These are phyloP conservation scores for Hydrangea macrophylla DNA, from an alignment of 148 eudicot species.

Conservation along the genomic window DNA sequence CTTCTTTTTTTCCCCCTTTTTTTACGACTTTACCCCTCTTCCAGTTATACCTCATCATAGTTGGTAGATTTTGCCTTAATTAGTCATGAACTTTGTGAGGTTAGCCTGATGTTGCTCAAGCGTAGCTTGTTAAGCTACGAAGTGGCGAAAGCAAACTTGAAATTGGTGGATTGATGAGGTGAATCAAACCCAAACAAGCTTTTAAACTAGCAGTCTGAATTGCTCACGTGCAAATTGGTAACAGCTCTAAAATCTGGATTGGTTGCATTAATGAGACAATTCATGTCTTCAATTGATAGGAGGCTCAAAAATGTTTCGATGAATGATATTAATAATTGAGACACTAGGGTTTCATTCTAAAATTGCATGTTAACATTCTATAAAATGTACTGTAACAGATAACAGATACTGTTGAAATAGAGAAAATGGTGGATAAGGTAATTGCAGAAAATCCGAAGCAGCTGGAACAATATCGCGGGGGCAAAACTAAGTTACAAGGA, in stretches of 20 bases:
- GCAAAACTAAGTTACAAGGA: constrained; percentile 90
- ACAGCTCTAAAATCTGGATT: neutral
- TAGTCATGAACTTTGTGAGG: neutral
- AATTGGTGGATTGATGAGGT: neutral
- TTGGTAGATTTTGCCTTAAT: neutral
- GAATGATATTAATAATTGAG: neutral
- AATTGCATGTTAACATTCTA: neutral
- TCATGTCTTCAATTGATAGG: neutral
- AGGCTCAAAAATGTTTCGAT: neutral
- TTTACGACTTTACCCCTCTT: too few relatives aligned
- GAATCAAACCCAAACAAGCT: constrained; percentile 1
- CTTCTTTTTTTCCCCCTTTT: too few relatives aligned
- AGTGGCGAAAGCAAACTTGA: neutral
- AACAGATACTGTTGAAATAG: constrained; percentile 67
- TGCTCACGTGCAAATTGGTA: neutral
- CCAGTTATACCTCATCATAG: too few relatives aligned
- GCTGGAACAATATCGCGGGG: constrained; percentile 82
- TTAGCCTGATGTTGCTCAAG: neutral
- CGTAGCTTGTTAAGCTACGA: neutral
- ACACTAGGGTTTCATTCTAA: neutral
- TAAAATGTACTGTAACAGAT: constrained; percentile 57
- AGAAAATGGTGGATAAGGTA: constrained; percentile 76
- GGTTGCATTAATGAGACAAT: neutral
- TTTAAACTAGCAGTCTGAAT: neutral
- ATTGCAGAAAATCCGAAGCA: constrained; percentile 75